These are phyloP conservation scores for Backusella macrospora DNA, from an alignment of 192 early-diverging fungal genomes.

Conservation along the genomic window DNA sequence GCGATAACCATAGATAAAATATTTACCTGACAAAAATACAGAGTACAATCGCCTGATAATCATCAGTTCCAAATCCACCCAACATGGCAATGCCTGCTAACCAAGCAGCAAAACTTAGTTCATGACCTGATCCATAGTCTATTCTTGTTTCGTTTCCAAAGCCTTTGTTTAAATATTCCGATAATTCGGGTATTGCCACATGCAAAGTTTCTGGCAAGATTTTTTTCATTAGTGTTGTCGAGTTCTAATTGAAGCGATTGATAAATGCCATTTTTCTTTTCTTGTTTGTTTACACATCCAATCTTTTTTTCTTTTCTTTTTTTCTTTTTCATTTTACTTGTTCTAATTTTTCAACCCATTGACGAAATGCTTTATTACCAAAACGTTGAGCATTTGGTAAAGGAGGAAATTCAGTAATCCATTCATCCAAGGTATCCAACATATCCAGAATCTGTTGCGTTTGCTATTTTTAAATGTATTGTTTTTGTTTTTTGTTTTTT, in stretches of 20 bases:
- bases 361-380: slow-evolving; percentile 91
- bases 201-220: slow-evolving; percentile 43
- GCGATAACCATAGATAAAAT: not conserved
- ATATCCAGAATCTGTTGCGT: slow-evolving; percentile 55
- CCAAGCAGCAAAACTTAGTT: slow-evolving; percentile 87
- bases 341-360: slow-evolving; percentile 65
- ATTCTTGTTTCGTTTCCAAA: slow-evolving; percentile 93
- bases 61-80: slow-evolving; percentile 59
- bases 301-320: not conserved
- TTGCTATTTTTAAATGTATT: slow-evolving; percentile 30
- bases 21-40: slow-evolving; percentile 67
- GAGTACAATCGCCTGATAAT: slow-evolving; percentile 75
- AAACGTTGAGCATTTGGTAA: slow-evolving; percentile 75
- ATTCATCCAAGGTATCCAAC: slow-evolving; percentile 66
- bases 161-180: slow-evolving; percentile 65
- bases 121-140: slow-evolving; percentile 98
- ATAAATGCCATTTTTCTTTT: not conserved
- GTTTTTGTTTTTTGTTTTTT: no score
- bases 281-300: not conserved
- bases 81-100: slow-evolving; percentile 78
- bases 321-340: slow-evolving; percentile 32
- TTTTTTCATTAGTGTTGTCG: slow-evolving; percentile 34
- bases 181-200: slow-evolving; percentile 68
- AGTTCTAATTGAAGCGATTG: slow-evolving; percentile 34
- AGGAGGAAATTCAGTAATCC: slow-evolving; percentile 83